Evolutionary conservation across 2,329 filamentous ascomycete genomes (phyloP).

Genomic region (Alternaria infectoria): DNA sequence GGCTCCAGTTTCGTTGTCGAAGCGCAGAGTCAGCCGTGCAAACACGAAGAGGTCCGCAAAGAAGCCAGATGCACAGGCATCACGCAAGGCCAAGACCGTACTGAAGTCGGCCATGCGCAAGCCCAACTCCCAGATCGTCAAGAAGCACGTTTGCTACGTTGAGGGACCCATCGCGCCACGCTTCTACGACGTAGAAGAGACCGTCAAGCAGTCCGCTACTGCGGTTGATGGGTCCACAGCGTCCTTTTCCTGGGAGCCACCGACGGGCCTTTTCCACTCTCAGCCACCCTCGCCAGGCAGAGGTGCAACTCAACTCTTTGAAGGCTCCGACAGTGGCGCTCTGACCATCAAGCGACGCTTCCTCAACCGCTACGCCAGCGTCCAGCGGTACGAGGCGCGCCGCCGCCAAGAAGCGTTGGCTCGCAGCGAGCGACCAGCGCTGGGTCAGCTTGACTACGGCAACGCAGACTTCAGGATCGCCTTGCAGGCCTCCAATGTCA

Average conservation of each 20-base stretch:
- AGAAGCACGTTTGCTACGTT: conserved; percentile 9
- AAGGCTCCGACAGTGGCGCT: not conserved
- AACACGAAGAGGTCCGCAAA: not conserved
- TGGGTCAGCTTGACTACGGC: conserved; percentile 20
- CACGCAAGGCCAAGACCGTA: not conserved
- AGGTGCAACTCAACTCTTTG: not conserved
- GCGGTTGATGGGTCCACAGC: not conserved
- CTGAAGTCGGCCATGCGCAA: not conserved
- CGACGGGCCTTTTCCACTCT: not conserved
- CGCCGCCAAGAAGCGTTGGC: conserved; percentile 4
- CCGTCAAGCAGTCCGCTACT: conserved; percentile 1
- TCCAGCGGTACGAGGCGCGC: conserved; percentile 15
- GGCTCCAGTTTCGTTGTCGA: not conserved
- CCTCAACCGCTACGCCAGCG: conserved; percentile 14
- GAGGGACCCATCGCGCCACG: not conserved
- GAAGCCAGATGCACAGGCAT: not conserved
- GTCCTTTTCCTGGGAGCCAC: not conserved
- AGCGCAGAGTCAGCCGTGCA: not conserved
- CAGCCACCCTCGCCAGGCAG: not conserved
- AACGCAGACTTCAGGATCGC: conserved; percentile 15
- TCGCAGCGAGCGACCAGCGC: not conserved
- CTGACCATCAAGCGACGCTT: conserved; percentile 11
- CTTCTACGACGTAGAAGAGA: conserved; percentile 2
- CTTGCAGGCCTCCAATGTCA: conserved; percentile 3
- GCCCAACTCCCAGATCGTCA: not conserved